Conservation (phyloP, 148 eudicot genomes). For the Camellia lanceoleosa region DNA sequence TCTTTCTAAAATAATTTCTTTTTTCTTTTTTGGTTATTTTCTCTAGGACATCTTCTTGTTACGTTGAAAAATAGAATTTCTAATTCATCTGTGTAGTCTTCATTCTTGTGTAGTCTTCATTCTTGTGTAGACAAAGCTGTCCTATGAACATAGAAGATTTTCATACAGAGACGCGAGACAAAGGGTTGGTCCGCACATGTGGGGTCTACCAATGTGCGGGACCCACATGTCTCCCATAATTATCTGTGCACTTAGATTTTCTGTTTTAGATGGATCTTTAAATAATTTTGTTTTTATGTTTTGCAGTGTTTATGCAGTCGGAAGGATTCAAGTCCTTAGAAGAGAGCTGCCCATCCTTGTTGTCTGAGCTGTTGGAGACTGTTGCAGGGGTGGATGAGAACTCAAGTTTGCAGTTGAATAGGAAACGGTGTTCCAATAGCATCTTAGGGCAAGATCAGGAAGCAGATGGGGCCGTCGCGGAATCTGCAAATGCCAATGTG, state of each 20-base stretch:
- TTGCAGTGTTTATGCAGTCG: slow-evolving; percentile 72
- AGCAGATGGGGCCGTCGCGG: slow-evolving; percentile 43
- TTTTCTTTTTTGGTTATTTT: not conserved
- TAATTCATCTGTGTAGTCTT: not conserved
- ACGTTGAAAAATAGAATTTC: not conserved
- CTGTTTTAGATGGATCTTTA: not conserved
- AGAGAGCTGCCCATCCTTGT: slow-evolving; percentile 36
- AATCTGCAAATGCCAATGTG: slow-evolving; percentile 39
- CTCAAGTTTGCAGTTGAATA: slow-evolving; percentile 27
- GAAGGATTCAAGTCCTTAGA: slow-evolving; percentile 72
- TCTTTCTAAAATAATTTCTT: not conserved
- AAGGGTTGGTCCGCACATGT: too few relatives aligned
- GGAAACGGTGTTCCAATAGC: slow-evolving; percentile 84
- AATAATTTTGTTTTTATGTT: slow-evolving; percentile 1
- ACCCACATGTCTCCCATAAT: too few relatives aligned
- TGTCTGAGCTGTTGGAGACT: slow-evolving; percentile 26
- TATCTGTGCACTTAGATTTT: too few relatives aligned
- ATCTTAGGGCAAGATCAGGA: slow-evolving; percentile 58
- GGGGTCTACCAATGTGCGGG: too few relatives aligned
- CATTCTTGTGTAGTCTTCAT: not conserved
- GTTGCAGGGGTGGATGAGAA: slow-evolving; percentile 39
- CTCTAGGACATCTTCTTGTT: not conserved
- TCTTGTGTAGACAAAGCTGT: not conserved
- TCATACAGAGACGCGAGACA: too few relatives aligned
- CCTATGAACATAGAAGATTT: too few relatives aligned